Evolutionary conservation across 768 basidiomycete species (phyloP).

Genomic region (Tulasnella sp.): DNA sequence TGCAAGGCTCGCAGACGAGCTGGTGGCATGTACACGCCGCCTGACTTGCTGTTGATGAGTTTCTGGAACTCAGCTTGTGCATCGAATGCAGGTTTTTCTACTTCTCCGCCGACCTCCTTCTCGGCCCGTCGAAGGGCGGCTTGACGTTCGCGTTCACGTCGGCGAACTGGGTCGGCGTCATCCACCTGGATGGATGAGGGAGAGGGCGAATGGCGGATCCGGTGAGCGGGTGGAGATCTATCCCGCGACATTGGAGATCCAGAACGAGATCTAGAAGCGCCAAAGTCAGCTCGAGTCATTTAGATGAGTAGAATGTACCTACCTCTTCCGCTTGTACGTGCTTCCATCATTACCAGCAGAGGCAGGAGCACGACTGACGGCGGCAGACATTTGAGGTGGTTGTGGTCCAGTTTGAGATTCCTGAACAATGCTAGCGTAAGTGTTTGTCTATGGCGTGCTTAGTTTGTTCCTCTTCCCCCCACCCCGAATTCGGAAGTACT

Average conservation of each 20-base stretch:
- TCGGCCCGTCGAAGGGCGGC: conserved; percentile 67
- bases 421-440: background rate
- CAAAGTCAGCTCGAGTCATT: background rate
- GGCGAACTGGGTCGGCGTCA: conserved; percentile 74
- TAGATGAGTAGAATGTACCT: background rate
- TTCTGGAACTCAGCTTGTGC: conserved; percentile 87
- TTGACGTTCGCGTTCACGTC: conserved; percentile 73
- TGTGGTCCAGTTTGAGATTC: conserved; percentile 22
- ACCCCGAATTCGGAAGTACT: background rate
- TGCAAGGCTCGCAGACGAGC: conserved; percentile 88
- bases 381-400: conserved; percentile 23
- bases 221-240: conserved; percentile 23
- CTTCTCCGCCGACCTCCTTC: conserved; percentile 53
- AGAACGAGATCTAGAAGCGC: conserved; percentile 13
- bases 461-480: background rate
- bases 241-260: conserved; percentile 17
- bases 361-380: conserved; percentile 8
- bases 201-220: conserved; percentile 18
- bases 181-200: conserved; percentile 40
- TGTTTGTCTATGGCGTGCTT: background rate
- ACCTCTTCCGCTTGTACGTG: conserved; percentile 24
- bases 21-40: conserved; percentile 96
- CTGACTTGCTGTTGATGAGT: conserved; percentile 66
- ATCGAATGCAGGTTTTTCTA: conserved; percentile 48
- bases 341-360: background rate